phyloP scores from a whole-genome alignment of 1,284 basidiomycete genomes.

The Leccinum pseudoinsigne region DNA sequence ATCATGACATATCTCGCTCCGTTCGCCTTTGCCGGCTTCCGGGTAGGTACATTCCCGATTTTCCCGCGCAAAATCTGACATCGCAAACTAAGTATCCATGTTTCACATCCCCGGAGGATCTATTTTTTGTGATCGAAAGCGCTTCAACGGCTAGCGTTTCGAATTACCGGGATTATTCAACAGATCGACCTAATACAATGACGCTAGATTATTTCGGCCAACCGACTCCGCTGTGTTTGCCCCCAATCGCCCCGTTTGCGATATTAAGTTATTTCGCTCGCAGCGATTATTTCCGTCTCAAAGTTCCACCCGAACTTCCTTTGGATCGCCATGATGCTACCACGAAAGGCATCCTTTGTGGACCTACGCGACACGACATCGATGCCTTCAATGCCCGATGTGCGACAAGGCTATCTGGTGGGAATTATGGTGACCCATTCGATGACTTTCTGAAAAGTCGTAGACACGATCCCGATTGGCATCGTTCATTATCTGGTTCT shows the following conservation, averaged over 20 bases:
- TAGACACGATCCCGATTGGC: constrained; percentile 34
- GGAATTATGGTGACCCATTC: constrained; percentile 22
- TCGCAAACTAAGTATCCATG: constrained; percentile 34
- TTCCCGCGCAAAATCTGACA: constrained; percentile 13
- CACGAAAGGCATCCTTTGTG: constrained; percentile 29
- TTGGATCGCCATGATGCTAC: constrained; percentile 25
- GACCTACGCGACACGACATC: constrained; percentile 47
- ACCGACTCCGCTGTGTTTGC: constrained; percentile 34
- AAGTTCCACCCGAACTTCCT: constrained; percentile 40
- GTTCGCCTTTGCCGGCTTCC: constrained; percentile 48
- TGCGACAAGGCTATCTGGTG: constrained; percentile 35
- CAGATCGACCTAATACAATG: constrained; percentile 28
- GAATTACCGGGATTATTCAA: constrained; percentile 24
- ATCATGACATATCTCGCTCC: constrained; percentile 42
- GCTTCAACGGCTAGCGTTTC: constrained; percentile 2
- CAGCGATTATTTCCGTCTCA: constrained; percentile 36
- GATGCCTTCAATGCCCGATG: constrained; percentile 42
- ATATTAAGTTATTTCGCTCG: constrained; percentile 47
- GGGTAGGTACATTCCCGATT: constrained; percentile 36
- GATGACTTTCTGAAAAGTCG: constrained; percentile 30
- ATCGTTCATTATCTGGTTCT: constrained; percentile 23
- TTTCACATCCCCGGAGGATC: constrained; percentile 27
- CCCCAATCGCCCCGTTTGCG: constrained; percentile 46
- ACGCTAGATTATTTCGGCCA: constrained; percentile 44
- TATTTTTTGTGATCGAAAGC: constrained; percentile 12